Conservation (phyloP, 176 grass and related monocot genomes). For the Chloris gayana region DNA sequence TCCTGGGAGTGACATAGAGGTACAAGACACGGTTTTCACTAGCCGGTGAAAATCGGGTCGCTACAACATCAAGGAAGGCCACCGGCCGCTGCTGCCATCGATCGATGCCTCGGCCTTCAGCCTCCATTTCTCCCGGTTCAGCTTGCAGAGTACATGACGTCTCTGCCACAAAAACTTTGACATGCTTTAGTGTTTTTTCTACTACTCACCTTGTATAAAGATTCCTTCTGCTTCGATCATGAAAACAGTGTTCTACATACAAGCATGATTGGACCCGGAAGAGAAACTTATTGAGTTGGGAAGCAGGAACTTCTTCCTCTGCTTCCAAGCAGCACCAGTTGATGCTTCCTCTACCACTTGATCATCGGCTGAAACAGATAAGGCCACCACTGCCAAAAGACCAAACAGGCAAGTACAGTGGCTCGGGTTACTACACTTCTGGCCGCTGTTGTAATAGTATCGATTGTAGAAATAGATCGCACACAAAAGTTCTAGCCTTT, state of each 20-base stretch:
- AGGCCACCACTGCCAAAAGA: neutral
- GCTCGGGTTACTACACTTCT: conserved; percentile 50
- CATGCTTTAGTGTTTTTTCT: no score
- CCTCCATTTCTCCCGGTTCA: conserved; percentile 81
- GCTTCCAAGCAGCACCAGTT: conserved; percentile 34
- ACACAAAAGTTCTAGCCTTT: no score
- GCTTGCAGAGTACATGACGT: conserved; percentile 58
- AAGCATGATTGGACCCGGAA: conserved; percentile 58
- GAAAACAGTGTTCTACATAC: neutral
- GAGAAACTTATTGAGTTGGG: conserved; percentile 64
- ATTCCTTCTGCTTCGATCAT: neutral
- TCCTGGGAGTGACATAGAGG: no score
- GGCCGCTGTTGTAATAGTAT: conserved; percentile 27
- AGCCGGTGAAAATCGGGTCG: no score
- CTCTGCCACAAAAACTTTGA: no score
- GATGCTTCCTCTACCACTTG: conserved; percentile 17
- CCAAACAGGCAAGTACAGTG: neutral
- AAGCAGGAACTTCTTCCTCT: conserved; percentile 88
- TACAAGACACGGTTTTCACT: no score
- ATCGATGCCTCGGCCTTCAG: conserved; percentile 44
- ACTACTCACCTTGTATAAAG: neutral
- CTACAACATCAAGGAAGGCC: conserved; percentile 54
- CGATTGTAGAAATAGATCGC: neutral
- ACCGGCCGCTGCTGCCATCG: conserved; percentile 49
- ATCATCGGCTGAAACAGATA: conserved; percentile 12